Evolutionary conservation across 192 early-diverging fungal species (phyloP).

Genomic region (Funneliformis geosporum): DNA sequence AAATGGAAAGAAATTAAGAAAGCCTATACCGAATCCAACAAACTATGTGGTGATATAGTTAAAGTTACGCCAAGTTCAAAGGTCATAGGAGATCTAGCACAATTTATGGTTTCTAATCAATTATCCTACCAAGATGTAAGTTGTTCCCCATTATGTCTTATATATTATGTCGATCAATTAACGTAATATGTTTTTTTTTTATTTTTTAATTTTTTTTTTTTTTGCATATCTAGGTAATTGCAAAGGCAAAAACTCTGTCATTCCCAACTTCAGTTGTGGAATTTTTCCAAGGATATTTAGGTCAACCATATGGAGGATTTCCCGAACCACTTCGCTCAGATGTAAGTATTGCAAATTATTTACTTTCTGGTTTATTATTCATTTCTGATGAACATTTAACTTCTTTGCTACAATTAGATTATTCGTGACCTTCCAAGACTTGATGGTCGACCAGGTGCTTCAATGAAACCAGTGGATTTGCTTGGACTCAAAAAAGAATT

Average conservation of each 20-base stretch:
- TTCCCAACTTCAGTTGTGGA: conserved; percentile 95
- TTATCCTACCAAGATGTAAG: conserved; percentile 63
- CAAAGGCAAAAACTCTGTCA: conserved; percentile 75
- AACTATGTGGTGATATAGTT: conserved; percentile 91
- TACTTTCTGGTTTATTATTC: neutral
- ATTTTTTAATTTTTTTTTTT: neutral
- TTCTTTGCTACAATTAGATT: conserved; percentile 49
- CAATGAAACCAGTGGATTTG: conserved; percentile 80
- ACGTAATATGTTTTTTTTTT: neutral
- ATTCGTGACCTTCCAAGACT: conserved; percentile 76
- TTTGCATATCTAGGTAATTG: conserved; percentile 50
- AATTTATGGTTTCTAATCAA: conserved; percentile 95
- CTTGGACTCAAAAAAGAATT: conserved; percentile 69
- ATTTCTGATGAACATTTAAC: no score
- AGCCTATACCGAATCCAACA: conserved; percentile 89
- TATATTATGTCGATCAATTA: neutral
- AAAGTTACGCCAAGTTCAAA: conserved; percentile 99
- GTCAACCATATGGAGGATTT: conserved; percentile 94
- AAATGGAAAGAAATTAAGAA: conserved; percentile 93
- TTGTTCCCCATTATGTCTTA: neutral
- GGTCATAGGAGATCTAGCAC: conserved; percentile 97
- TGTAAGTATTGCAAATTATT: conserved; percentile 8
- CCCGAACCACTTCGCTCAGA: conserved; percentile 81
- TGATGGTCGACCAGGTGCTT: conserved; percentile 82
- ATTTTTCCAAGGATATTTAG: conserved; percentile 96